These are phyloP conservation scores for Diphasiastrum complanatum DNA, from an alignment of 83 land plant genomes.

Conservation along the genomic window DNA sequence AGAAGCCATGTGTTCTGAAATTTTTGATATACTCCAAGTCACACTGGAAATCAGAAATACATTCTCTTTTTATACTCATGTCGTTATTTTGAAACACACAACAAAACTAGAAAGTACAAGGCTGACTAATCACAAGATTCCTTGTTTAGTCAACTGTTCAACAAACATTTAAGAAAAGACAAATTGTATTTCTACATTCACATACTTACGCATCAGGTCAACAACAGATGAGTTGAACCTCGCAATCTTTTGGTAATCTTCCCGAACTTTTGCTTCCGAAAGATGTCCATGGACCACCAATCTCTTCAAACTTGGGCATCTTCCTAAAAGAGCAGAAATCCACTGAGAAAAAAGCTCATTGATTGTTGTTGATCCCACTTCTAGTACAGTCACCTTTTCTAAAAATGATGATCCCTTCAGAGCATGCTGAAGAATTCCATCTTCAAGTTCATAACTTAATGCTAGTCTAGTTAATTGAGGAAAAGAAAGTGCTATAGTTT, in stretches of 20 bases:
- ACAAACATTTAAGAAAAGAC: conserved; percentile 51
- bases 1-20: no score
- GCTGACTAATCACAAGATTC: no score
- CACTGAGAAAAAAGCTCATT: conserved; percentile 54
- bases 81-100: no score
- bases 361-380: conserved; percentile 54
- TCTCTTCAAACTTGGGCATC: conserved; percentile 64
- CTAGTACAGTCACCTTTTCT: conserved; percentile 50
- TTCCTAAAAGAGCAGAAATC: conserved; percentile 50
- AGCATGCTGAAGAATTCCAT: conserved; percentile 44
- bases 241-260: conserved; percentile 48
- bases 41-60: no score
- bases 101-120: no score
- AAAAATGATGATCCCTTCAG: conserved; percentile 43
- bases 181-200: conserved; percentile 53
- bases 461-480: conserved; percentile 55
- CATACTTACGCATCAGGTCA: conserved; percentile 52
- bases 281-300: conserved; percentile 56
- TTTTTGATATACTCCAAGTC: no score
- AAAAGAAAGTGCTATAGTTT: conserved; percentile 54
- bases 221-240: conserved; percentile 51
- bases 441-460: conserved; percentile 55
- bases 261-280: conserved; percentile 56
- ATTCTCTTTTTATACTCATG: no score
- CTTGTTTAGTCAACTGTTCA: no score